These are phyloP conservation scores for Ilex aquifolium DNA, from an alignment of 257 asterid genomes.

Conservation along the genomic window DNA sequence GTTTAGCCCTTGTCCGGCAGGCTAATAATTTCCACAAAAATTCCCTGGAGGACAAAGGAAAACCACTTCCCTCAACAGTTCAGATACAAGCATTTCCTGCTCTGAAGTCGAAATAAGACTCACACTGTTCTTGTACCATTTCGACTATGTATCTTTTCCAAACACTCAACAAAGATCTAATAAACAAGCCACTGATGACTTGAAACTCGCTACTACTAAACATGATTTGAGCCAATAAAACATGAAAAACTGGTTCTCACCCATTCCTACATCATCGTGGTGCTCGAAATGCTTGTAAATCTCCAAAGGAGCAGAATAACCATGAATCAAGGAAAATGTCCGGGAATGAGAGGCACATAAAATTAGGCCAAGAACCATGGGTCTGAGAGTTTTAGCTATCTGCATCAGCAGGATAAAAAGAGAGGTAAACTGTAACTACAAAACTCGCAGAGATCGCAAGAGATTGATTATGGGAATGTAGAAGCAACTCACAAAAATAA, in stretches of 20 bases:
- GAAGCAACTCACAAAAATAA: constrained; percentile 49
- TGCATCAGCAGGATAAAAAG: constrained; percentile 32
- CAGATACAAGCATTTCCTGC: no score
- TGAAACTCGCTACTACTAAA: no score
- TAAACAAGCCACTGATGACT: no score
- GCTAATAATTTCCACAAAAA: no score
- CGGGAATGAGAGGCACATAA: constrained; percentile 89
- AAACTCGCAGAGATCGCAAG: constrained; percentile 9
- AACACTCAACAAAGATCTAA: no score
- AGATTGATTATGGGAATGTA: constrained; percentile 6
- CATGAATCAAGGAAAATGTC: constrained; percentile 86
- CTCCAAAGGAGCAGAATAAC: constrained; percentile 93
- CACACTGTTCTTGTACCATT: no score
- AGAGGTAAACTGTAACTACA: constrained; percentile 24
- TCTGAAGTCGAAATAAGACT: no score
- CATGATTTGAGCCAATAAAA: no score
- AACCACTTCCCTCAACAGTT: no score
- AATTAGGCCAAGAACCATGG: constrained; percentile 82
- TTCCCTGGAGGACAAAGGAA: no score
- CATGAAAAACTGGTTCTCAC: constrained; percentile 22
- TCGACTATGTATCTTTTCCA: no score
- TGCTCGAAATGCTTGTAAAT: constrained; percentile 94
- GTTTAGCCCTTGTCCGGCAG: no score
- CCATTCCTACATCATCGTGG: constrained; percentile 81
- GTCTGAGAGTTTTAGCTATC: constrained; percentile 70